A percentile compares a stretch with the other conserved stretches of the same genome.
phyloP scores from a whole-genome alignment of 2,329 filamentous ascomycete genomes.

The Sarocladium brachiariae region DNA sequence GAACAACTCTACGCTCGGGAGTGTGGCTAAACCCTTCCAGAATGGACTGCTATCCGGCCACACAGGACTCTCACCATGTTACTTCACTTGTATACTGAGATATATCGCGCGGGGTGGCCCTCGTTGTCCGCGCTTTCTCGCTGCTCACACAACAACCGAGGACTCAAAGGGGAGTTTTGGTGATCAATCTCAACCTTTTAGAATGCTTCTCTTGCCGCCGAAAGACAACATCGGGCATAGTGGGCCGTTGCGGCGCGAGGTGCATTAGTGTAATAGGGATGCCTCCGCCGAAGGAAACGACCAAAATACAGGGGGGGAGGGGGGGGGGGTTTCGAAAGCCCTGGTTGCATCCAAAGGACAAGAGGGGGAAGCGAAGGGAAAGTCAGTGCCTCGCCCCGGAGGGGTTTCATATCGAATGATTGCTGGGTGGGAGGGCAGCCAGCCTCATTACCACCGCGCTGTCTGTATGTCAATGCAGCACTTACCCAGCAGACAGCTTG shows the following conservation, averaged over 20 bases:
- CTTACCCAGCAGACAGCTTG: neutral
- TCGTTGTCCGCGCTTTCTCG: neutral
- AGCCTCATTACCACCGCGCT: neutral
- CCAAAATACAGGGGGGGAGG: neutral
- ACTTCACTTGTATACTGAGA: neutral
- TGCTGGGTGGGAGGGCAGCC: neutral
- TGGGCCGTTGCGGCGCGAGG: constrained; percentile 15
- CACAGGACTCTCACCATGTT: neutral
- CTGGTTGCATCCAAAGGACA: neutral
- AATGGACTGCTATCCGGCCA: neutral
- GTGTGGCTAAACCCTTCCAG: neutral
- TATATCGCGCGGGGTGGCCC: neutral
- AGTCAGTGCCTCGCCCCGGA: neutral
- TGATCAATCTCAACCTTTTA: constrained; percentile 27
- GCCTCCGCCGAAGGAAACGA: neutral
- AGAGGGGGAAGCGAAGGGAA: neutral
- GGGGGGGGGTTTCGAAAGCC: neutral
- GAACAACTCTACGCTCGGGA: neutral
- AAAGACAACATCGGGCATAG: constrained; percentile 15
- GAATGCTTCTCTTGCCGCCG: constrained; percentile 31
- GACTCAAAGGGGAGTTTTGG: neutral
- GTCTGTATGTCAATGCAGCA: neutral
- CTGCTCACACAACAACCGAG: neutral
- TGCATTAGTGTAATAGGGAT: constrained; percentile 9
- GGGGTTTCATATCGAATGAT: neutral